Conservation (phyloP, 2,329 filamentous ascomycete species). For the Fulvia fulva region DNA sequence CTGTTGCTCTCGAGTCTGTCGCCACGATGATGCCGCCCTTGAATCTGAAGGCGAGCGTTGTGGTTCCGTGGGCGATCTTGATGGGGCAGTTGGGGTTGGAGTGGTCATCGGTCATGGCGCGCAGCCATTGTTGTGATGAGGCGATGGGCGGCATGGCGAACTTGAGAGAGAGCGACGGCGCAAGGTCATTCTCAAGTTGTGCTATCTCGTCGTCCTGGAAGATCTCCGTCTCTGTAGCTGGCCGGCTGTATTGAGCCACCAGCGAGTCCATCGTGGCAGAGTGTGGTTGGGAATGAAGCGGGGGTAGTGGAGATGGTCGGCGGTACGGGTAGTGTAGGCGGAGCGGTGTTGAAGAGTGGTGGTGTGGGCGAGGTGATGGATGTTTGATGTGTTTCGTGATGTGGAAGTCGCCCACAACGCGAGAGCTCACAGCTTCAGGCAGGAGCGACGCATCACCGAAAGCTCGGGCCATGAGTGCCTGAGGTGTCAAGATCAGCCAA, state of each 20-base stretch:
- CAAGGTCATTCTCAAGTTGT: constrained; percentile 65
- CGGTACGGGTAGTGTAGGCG: not conserved
- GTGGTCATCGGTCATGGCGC: constrained; percentile 94
- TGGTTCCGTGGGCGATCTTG: constrained; percentile 98
- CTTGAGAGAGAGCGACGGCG: constrained; percentile 78
- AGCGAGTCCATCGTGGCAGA: constrained; percentile 73
- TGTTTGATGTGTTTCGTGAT: not conserved
- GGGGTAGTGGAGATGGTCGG: not conserved
- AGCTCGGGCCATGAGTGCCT: not conserved
- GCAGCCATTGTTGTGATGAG: constrained; percentile 88
- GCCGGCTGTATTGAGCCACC: constrained; percentile 84
- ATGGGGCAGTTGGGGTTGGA: constrained; percentile 96
- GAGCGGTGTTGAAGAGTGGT: not conserved
- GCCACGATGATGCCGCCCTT: constrained; percentile 97
- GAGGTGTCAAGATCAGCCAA: not conserved
- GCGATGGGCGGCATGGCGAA: constrained; percentile 93
- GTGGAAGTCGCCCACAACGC: constrained; percentile 1
- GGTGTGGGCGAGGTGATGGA: not conserved
- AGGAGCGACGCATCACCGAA: constrained; percentile 14
- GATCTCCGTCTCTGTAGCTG: constrained; percentile 69
- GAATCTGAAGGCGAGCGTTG: constrained; percentile 96
- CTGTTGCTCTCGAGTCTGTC: constrained; percentile 93
- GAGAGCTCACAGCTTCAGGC: constrained; percentile 6
- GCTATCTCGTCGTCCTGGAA: constrained; percentile 59
- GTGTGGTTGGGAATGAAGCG: not conserved